Evolutionary conservation across 2,329 filamentous ascomycete genomes (phyloP), one percentile per base, ranked within the genome.

Genomic region (Aspergillus bombycis): DNA sequence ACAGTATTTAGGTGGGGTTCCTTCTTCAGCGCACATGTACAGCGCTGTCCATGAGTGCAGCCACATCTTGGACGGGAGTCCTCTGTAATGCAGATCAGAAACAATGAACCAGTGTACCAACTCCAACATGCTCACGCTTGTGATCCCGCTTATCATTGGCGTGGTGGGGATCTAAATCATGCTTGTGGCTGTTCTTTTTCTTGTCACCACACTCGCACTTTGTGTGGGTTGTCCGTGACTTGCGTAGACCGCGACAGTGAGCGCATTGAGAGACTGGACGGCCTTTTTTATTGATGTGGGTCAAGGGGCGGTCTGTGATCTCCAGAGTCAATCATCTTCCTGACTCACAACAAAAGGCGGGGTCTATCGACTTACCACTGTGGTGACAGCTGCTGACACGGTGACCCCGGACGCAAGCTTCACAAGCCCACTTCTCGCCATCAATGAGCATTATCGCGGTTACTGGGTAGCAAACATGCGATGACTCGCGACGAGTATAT

Each of bases 331-430:
- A 28, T 54, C 26, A 56, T 41, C 16, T 16, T 11, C 43, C 12
- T 41, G 52, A 16, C 53, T n/a, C 14, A 12, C 28, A 23, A 21
- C 9, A 28, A 11, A 11, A 14, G 12, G 36, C 21, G 23, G 36
- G 48, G 50, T 28, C 43, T 30, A 32, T 48, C 72, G 67, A 86
- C 91, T 84, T 88, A 97, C 94, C 93, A 79, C 88, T 87, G 81
- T 99, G 95, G 80, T 94, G 93, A 85, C 95, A 99, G 79, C 95
- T 97, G 90, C 94, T 98, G 78, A 99, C 95, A 78, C 95, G 92
- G 84, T 99, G 95, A 77, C 95, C 95, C 81, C 95, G 91, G 78
- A 99, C 93, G 83, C 95, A 99, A 82, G 94, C 94, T 83, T 96
- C 92, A 85, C 94, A 98, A 81, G 94, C 94, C 84, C 88, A 98